Conservation (phyloP, 139 green algal genomes). For the Tetraselmis chui region DNA sequence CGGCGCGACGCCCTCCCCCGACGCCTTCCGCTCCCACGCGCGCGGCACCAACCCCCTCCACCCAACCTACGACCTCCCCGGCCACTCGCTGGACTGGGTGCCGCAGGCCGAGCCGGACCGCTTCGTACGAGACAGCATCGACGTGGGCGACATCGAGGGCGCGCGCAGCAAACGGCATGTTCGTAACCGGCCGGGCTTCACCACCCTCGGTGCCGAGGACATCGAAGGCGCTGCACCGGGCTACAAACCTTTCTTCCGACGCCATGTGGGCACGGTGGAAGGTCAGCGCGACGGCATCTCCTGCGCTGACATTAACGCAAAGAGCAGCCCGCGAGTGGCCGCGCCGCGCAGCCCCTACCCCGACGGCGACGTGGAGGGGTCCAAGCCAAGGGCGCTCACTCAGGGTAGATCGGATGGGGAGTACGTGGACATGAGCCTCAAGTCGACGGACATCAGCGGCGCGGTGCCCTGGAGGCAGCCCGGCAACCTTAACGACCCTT, state of each 20-base stretch:
- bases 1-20: background rate
- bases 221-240: background rate
- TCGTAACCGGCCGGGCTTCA: background rate
- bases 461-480: background rate
- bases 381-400: background rate
- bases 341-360: background rate
- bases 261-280: background rate
- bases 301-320: background rate
- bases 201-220: background rate
- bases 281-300: background rate
- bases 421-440: background rate
- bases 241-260: background rate
- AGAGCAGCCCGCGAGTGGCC: background rate
- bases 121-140: background rate
- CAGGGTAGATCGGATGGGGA: background rate
- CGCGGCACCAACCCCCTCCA: background rate
- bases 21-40: background rate
- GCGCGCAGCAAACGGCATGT: background rate
- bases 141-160: background rate
- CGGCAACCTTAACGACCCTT: background rate
- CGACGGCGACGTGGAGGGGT: background rate
- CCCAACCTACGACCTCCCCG: background rate
- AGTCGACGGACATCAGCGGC: background rate
- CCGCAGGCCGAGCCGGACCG: background rate
- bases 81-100: background rate